Percentiles rank a stretch among this genome's conserved stretches.
Conservation (phyloP, 805 yeast genomes). For the Kodamaea laetipori region DNA sequence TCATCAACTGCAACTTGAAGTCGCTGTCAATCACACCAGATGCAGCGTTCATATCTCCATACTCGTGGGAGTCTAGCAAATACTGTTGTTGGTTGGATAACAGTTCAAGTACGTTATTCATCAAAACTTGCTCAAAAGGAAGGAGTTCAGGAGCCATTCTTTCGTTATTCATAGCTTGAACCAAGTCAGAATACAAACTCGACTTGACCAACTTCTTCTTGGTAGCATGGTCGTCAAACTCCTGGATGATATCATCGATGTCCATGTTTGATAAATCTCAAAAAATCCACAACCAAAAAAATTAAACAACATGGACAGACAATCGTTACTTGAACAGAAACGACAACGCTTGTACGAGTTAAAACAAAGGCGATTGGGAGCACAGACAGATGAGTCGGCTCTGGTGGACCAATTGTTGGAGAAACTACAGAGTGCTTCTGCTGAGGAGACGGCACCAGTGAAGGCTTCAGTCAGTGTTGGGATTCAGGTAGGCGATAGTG, state of each 20-base stretch:
- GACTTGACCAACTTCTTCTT: slow-evolving; percentile 12
- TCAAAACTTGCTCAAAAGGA: slow-evolving; percentile 63
- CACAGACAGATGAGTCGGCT: slow-evolving; percentile 12
- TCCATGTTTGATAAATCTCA: slow-evolving; percentile 35
- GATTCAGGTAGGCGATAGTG: slow-evolving; percentile 29
- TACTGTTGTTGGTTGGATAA: slow-evolving; percentile 72
- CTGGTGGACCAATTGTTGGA: slow-evolving; percentile 22
- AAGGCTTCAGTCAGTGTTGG: slow-evolving; percentile 25
- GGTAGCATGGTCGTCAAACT: slow-evolving; percentile 47
- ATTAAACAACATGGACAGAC: slow-evolving; percentile 34
- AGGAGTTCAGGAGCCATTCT: slow-evolving; percentile 85
- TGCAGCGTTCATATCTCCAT: slow-evolving; percentile 56
- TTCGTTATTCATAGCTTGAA: slow-evolving; percentile 78
- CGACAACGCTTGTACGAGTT: slow-evolving; percentile 36
- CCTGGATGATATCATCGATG: slow-evolving; percentile 70
- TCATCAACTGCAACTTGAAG: slow-evolving; percentile 69
- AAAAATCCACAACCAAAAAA: not conserved
- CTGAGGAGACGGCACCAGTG: not conserved
- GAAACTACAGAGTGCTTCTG: slow-evolving; percentile 9
- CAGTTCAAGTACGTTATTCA: slow-evolving; percentile 58
- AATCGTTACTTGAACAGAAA: slow-evolving; percentile 41
- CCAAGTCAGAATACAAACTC: slow-evolving; percentile 43
- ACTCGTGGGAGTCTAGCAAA: slow-evolving; percentile 74
- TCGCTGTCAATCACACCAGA: slow-evolving; percentile 30
- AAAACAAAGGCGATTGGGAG: slow-evolving; percentile 24